A percentile compares a stretch with the other conserved stretches of the same genome.
Evolutionary conservation across 352 stramenopile species (phyloP).

Genomic region (Pythium myriotylum): DNA sequence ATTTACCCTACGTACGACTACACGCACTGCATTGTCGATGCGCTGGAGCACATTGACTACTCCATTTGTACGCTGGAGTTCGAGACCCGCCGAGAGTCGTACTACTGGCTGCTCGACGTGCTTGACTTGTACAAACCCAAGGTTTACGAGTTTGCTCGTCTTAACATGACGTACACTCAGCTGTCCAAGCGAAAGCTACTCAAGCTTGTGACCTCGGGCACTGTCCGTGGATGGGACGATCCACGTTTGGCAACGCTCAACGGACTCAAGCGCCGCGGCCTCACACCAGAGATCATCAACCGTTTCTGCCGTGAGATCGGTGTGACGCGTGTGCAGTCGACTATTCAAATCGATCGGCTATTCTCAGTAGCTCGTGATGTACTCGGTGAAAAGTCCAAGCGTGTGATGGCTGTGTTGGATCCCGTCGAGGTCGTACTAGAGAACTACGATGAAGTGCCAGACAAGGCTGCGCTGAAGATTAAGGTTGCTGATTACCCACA

Average conservation of each 20-base stretch:
- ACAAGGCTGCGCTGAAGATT: slow-evolving; percentile 43
- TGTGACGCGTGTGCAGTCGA: slow-evolving; percentile 85
- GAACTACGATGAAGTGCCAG: slow-evolving; percentile 56
- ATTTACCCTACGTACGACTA: slow-evolving; percentile 99
- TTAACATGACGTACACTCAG: slow-evolving; percentile 98
- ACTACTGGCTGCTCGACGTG: slow-evolving; percentile 98
- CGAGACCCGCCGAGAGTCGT: slow-evolving; percentile 97
- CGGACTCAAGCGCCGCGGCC: slow-evolving; percentile 87
- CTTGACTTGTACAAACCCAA: slow-evolving; percentile 98
- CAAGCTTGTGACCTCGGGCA: slow-evolving; percentile 95
- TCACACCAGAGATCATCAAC: slow-evolving; percentile 85
- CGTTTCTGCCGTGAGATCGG: slow-evolving; percentile 88
- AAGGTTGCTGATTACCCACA: slow-evolving; percentile 77
- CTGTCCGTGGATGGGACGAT: slow-evolving; percentile 93
- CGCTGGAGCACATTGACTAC: slow-evolving; percentile 99
- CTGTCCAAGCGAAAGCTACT: slow-evolving; percentile 98
- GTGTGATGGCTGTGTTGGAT: slow-evolving; percentile 81
- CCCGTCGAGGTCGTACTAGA: slow-evolving; percentile 73
- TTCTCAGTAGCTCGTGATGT: slow-evolving; percentile 72
- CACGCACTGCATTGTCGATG: slow-evolving; percentile 98
- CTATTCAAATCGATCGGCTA: slow-evolving; percentile 84
- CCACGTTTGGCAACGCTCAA: slow-evolving; percentile 98
- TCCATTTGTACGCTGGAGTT: slow-evolving; percentile 99
- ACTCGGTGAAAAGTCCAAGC: slow-evolving; percentile 73
- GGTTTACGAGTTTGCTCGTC: slow-evolving; percentile 95